Base-by-base conservation (phyloP, 148 eudicot genomes). In the Beta vulgaris region DNA sequence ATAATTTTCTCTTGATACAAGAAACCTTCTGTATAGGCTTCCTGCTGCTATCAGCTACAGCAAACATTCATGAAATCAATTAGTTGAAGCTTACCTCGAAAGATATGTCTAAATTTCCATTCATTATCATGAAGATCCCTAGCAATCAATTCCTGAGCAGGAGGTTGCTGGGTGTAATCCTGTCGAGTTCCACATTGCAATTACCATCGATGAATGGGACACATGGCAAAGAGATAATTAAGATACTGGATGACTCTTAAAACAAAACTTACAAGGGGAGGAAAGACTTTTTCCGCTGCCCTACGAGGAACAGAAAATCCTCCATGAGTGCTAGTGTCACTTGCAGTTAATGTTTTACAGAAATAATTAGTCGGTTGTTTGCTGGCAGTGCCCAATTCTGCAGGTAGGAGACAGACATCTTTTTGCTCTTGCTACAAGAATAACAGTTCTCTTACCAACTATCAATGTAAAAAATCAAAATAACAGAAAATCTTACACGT, bases 301-400 rank as follows among this genome's bases (percentile, higher is more conserved):
- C 93, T 88, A 15, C 93, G 93, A 73, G 91, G 93, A 48, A 90
- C 93, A 74, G 93, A 90, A 71, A 90, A 90, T 61, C 93, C 93
- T 62, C 93, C 93, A 80, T 90, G 93, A 43, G 93, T 89, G 36
- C 93, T 89, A 15, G 93, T 89, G 81, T 89, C 93, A 60, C 93
- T 89, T 53, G 93, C 93, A 21, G 93, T 89, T 66, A 89, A 86
- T 40, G 87, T 89, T 67, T 89, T 89, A 53, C 93, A 89, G 82
- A 89, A 89, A 77, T 87, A 89, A 68, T 89, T 87, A 28, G 91
- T 89, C 64, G 93, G 89, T 74, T 89, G 93, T 77, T 88, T 90
- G 86, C 87, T 84, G 14, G 87, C 82, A 26, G 80, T 70, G 65
- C 93, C 91, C 68, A 89, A 77, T 55, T 89, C 91, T 61, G 85